phyloP scores from a whole-genome alignment of 2,329 filamentous ascomycete genomes.

The Helotiales sp. region DNA sequence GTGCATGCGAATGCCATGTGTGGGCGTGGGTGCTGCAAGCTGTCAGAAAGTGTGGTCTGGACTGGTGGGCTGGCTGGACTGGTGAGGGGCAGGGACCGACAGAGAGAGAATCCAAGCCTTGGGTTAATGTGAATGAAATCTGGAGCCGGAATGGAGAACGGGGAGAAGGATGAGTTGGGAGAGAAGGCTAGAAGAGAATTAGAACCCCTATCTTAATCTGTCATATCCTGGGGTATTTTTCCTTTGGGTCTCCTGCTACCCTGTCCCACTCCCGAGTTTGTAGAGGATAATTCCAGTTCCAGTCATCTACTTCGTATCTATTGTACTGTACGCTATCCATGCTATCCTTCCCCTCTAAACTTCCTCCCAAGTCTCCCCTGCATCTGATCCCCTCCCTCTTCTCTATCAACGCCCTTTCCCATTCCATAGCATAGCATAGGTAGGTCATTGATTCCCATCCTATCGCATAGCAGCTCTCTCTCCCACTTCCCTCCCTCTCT shows the following conservation, averaged over 20 bases:
- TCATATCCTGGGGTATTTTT: not conserved
- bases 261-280: not conserved
- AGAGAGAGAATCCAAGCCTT: not conserved
- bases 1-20: conserved; percentile 14
- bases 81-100: not conserved
- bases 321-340: not conserved
- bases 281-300: not conserved
- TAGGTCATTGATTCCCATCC: not conserved
- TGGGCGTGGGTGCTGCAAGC: too few species aligned
- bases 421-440: too few species aligned
- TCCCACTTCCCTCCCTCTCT: not conserved
- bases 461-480: not conserved
- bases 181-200: not conserved
- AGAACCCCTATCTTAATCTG: not conserved
- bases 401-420: not conserved
- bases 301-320: not conserved
- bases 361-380: not conserved
- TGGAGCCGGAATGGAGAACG: not conserved
- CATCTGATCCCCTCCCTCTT: not conserved
- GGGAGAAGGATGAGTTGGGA: not conserved
- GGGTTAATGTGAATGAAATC: not conserved
- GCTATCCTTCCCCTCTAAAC: not conserved
- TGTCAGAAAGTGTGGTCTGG: not conserved
- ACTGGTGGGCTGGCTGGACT: not conserved
- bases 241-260: not conserved